Percentiles rank a stretch among this genome's conserved stretches.
Evolutionary conservation across 2,329 filamentous ascomycete species (phyloP).

Genomic region (Fusarium fracticaudum): DNA sequence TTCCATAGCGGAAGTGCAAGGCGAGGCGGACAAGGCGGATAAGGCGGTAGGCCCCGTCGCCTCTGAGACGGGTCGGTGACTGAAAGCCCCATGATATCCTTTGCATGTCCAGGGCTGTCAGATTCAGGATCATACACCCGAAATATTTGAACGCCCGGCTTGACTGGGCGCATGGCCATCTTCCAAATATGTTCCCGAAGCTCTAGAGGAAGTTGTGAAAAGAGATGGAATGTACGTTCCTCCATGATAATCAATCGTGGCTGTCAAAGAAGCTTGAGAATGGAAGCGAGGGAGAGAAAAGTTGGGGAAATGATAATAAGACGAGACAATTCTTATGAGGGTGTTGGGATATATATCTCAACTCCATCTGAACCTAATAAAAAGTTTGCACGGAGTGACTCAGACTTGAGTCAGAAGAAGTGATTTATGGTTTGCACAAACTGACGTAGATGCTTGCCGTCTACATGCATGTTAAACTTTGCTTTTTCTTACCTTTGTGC

Average conservation of each 20-base stretch:
- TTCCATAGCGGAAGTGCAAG: no score
- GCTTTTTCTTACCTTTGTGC: neutral
- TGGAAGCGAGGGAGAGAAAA: neutral
- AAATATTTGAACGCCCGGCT: neutral
- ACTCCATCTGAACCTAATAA: fast-evolving
- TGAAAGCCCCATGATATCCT: neutral
- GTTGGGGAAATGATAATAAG: no score
- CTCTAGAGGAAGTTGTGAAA: neutral
- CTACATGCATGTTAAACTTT: neutral
- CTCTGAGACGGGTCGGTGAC: no score
- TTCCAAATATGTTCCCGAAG: neutral
- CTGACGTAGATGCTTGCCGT: neutral
- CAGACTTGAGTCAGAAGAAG: neutral
- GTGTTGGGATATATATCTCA: neutral
- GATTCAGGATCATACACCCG: neutral
- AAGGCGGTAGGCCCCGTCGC: no score
- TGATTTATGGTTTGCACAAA: neutral
- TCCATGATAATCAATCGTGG: neutral
- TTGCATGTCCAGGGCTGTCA: no score
- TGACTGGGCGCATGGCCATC: neutral
- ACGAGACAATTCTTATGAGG: fast-evolving
- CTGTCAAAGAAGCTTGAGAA: neutral
- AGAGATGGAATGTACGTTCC: neutral
- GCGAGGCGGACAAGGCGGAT: no score
- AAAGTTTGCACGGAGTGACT: neutral